Percentiles rank a stretch among this genome's conserved stretches.
These are phyloP conservation scores for Penicillium thymicola DNA, from an alignment of 2,329 filamentous ascomycete species.

Conservation along the genomic window DNA sequence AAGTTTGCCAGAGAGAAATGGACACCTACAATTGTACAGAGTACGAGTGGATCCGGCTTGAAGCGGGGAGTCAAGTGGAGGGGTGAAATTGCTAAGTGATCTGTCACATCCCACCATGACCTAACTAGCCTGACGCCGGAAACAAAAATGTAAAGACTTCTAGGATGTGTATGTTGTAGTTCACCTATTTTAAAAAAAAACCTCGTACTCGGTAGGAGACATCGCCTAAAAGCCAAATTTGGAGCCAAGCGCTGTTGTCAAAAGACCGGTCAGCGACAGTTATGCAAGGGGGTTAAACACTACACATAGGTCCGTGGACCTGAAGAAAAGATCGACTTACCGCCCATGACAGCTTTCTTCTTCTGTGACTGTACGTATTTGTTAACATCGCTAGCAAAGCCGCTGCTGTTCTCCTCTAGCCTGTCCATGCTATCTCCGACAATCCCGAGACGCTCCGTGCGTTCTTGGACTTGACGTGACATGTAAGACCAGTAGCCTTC, in stretches of 20 bases:
- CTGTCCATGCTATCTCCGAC: constrained; percentile 82
- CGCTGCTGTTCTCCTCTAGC: constrained; percentile 73
- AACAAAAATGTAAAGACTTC: background rate
- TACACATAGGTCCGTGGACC: background rate
- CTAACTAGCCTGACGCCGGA: background rate
- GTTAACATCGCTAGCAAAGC: constrained; percentile 82
- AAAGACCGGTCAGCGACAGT: constrained; percentile 17
- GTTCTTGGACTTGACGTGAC: constrained; percentile 79
- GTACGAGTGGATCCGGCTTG: background rate
- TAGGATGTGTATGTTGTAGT: background rate
- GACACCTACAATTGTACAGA: background rate
- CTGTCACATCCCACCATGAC: background rate
- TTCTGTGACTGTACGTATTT: constrained; percentile 89
- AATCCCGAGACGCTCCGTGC: constrained; percentile 80
- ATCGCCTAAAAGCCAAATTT: constrained; percentile 42
- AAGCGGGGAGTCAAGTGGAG: background rate
- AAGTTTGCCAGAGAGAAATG: background rate
- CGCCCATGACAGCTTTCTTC: constrained; percentile 73
- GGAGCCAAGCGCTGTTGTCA: constrained; percentile 35
- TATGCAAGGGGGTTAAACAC: constrained; percentile 18
- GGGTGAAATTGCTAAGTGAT: background rate
- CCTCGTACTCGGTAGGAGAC: background rate
- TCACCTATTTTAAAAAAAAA: background rate
- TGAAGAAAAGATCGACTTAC: constrained; percentile 31
- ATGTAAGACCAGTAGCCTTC: constrained; percentile 74